Evolutionary conservation across 371 early-diverging fungal species (phyloP).

Genomic region (Dipsacomyces acuminosporus): DNA sequence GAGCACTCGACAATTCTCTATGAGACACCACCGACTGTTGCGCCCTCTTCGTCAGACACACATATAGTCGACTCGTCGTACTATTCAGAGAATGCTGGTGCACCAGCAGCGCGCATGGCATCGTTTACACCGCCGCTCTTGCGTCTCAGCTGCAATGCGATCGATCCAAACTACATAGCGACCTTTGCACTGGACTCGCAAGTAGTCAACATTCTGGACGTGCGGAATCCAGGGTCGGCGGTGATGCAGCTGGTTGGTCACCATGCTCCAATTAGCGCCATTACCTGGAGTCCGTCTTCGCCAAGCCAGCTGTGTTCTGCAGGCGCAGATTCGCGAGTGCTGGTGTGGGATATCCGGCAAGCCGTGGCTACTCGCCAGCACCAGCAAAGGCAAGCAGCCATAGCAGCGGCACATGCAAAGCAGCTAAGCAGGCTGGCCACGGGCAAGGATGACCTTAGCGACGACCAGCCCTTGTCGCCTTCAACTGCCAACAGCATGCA

Average conservation of each 20-base stretch:
- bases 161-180: slow-evolving; percentile 84
- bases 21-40: slow-evolving; percentile 68
- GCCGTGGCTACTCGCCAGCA: slow-evolving; percentile 27
- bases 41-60: slow-evolving; percentile 31
- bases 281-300: slow-evolving; percentile 44
- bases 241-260: slow-evolving; percentile 80
- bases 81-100: slow-evolving; percentile 6
- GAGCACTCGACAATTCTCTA: slow-evolving; percentile 96
- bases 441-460: slow-evolving; percentile 11
- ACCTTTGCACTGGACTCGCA: slow-evolving; percentile 82
- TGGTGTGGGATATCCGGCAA: slow-evolving; percentile 50
- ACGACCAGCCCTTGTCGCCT: slow-evolving; percentile 13
- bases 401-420: slow-evolving; percentile 37
- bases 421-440: slow-evolving; percentile 29
- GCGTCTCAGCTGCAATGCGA: slow-evolving; percentile 80
- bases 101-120: slow-evolving; percentile 13
- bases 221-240: slow-evolving; percentile 85
- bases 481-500: slow-evolving; percentile 2
- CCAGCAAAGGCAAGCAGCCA: slow-evolving; percentile 39
- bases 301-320: slow-evolving; percentile 44
- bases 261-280: slow-evolving; percentile 48
- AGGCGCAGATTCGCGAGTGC: slow-evolving; percentile 45
- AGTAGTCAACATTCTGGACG: slow-evolving; percentile 78
- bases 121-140: slow-evolving; percentile 62
- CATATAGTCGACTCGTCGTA: slow-evolving; percentile 13